Evolutionary conservation across 2,329 filamentous ascomycete genomes (phyloP).

Genomic region (Fusarium decemcellulare): DNA sequence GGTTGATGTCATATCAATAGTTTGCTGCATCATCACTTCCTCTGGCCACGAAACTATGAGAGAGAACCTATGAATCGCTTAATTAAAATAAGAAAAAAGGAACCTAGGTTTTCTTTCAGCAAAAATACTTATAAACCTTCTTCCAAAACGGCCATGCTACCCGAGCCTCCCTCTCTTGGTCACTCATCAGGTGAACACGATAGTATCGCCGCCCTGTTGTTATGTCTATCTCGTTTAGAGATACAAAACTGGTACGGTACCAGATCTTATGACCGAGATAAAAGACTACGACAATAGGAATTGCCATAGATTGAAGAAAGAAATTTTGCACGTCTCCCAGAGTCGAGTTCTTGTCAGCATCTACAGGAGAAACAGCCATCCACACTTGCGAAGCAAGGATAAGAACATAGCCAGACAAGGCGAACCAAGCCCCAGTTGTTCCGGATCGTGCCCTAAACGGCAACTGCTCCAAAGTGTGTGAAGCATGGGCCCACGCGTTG

Average conservation of each 20-base stretch:
- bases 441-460: conserved; percentile 86
- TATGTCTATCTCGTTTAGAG: conserved; percentile 83
- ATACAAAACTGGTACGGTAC: conserved; percentile 64
- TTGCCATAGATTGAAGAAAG: conserved; percentile 79
- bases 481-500: conserved; percentile 76
- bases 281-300: conserved; percentile 77
- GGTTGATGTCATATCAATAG: too few species aligned
- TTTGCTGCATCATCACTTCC: too few species aligned
- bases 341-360: conserved; percentile 56
- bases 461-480: conserved; percentile 79
- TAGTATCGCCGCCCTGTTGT: conserved; percentile 88
- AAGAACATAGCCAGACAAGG: conserved; percentile 80
- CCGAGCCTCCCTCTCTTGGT: conserved; percentile 83
- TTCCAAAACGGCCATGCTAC: conserved; percentile 83
- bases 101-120: conserved; percentile 58
- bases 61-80: too few species aligned
- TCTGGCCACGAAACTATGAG: too few species aligned
- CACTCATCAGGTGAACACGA: conserved; percentile 81
- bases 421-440: conserved; percentile 83
- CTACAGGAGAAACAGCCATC: conserved; percentile 83
- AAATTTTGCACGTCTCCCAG: conserved; percentile 70
- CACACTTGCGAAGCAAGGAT: conserved; percentile 89
- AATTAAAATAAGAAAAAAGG: neutral
- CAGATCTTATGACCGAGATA: conserved; percentile 85
- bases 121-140: conserved; percentile 79